phyloP scores from a whole-genome alignment of 345 rosid species.

The Anacardium occidentale region DNA sequence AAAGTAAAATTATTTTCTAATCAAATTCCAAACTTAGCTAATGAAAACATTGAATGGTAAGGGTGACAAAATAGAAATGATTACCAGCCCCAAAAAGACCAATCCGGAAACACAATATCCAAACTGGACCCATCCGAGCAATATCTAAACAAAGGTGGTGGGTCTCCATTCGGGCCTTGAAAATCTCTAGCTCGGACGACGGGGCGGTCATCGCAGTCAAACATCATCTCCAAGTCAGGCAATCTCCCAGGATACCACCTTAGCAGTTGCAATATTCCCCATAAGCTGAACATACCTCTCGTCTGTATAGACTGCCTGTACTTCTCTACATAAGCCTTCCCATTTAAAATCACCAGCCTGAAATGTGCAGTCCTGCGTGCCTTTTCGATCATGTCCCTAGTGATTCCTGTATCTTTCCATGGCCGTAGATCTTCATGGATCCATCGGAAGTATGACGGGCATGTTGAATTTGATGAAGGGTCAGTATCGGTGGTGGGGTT shows the following conservation, averaged over 20 bases:
- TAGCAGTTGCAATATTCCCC: conserved; percentile 78
- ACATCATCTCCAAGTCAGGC: conserved; percentile 78
- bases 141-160: conserved; percentile 66
- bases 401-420: conserved; percentile 62
- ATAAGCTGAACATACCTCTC: conserved; percentile 51
- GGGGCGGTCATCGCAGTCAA: conserved; percentile 57
- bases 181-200: conserved; percentile 37
- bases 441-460: conserved; percentile 73
- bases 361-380: conserved; percentile 57
- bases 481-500: conserved; percentile 18
- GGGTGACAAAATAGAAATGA: too few species aligned
- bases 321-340: conserved; percentile 58
- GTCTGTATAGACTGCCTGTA: conserved; percentile 48
- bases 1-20: neutral
- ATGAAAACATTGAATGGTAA: too few species aligned
- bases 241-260: conserved; percentile 63
- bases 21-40: too few species aligned
- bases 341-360: conserved; percentile 50
- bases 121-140: conserved; percentile 48
- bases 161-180: conserved; percentile 31
- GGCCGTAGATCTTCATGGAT: conserved; percentile 75
- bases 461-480: conserved; percentile 27
- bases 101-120: conserved; percentile 77
- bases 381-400: conserved; percentile 50
- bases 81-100: conserved; percentile 95